Evolutionary conservation across 164 flowering plant species (phyloP).

Genomic region (Nymphaea thermarum): DNA sequence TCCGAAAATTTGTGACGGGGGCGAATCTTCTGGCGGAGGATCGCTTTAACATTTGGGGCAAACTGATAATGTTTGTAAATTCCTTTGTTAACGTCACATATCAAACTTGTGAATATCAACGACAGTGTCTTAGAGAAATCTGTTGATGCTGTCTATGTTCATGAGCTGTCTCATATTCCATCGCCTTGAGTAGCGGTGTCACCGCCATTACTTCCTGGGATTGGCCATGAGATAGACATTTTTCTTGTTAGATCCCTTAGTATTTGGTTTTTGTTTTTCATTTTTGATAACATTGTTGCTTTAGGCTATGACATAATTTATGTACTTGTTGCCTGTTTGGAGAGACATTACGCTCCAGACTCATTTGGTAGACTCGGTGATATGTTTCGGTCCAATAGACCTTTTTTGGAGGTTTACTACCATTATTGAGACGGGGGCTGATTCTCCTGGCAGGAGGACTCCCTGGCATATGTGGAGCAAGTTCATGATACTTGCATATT

Average conservation of each 20-base stretch:
- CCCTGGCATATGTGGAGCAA: not conserved
- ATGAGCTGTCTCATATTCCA: not conserved
- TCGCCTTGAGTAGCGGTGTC: not conserved
- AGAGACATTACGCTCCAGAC: not conserved
- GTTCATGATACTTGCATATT: not conserved
- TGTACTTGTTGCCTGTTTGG: not conserved
- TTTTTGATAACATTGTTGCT: not conserved
- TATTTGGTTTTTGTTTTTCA: not conserved
- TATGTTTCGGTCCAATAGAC: too few species aligned
- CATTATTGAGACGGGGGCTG: not conserved
- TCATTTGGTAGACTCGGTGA: too few species aligned
- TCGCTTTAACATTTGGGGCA: conserved; percentile 4
- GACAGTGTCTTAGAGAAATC: not conserved
- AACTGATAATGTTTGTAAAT: conserved; percentile 6
- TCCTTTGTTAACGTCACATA: conserved; percentile 8
- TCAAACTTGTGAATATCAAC: conserved; percentile 3
- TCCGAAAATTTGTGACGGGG: not conserved
- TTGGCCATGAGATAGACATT: not conserved
- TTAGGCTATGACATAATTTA: too few species aligned
- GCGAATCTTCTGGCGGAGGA: conserved; percentile 3
- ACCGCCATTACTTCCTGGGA: not conserved
- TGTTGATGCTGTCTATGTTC: not conserved
- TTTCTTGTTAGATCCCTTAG: not conserved
- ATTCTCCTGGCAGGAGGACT: not conserved
- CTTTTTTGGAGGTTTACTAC: too few species aligned